Evolutionary conservation across 352 stramenopile species (phyloP).

Genomic region (Globisporangium okanoganense): DNA sequence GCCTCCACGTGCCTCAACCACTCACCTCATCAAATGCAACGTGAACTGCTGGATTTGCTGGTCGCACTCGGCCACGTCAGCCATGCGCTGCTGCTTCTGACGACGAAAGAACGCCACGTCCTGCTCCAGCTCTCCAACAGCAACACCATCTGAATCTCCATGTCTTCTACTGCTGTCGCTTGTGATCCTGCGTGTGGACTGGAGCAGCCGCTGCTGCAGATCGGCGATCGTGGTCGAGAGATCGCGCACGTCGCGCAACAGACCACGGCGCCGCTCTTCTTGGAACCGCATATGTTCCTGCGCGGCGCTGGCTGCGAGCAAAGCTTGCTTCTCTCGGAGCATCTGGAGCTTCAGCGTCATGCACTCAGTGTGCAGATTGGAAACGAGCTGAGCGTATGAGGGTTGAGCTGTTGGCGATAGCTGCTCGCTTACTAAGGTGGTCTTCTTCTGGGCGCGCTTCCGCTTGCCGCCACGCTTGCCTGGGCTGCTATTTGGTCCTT

Average conservation of each 20-base stretch:
- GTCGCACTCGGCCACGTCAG: not conserved
- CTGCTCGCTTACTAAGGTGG: not conserved
- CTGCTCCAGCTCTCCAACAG: not conserved
- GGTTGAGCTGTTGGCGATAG: not conserved
- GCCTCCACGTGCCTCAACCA: not conserved
- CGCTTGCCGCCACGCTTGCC: not conserved
- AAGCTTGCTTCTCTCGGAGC: not conserved
- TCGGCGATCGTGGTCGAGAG: constrained; percentile 6
- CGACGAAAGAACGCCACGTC: constrained; percentile 5
- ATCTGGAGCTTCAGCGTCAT: not conserved
- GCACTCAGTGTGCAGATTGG: not conserved
- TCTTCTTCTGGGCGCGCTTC: not conserved
- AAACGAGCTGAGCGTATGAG: not conserved
- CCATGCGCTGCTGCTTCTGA: constrained; percentile 8
- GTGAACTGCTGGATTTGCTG: constrained; percentile 16
- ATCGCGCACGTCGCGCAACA: constrained; percentile 6
- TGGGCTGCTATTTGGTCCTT: not conserved
- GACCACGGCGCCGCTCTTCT: not conserved
- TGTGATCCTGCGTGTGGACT: not conserved
- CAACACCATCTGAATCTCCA: not conserved
- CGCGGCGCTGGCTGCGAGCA: not conserved
- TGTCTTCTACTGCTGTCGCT: not conserved
- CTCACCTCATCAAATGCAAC: too few relatives aligned
- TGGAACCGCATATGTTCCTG: constrained; percentile 2
- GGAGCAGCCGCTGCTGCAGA: not conserved